Base-by-base conservation (phyloP, 257 asterid species). In the Nicotiana undulata region DNA sequence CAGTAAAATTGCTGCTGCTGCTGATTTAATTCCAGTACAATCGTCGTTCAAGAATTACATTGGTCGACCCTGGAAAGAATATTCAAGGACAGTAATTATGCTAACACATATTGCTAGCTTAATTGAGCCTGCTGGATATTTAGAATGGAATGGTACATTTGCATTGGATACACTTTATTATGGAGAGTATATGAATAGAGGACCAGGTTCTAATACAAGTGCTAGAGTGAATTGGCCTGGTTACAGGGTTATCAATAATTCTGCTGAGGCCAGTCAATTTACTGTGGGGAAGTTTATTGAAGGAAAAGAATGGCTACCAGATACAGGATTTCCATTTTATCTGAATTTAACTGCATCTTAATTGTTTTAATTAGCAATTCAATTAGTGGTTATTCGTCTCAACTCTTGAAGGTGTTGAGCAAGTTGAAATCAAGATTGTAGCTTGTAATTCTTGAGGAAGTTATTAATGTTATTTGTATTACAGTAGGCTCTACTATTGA, bases 21-120 rank as follows among this genome's bases (percentile, higher is more conserved):
- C 98, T 3, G 99, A 96, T 55, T 55, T 94, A 29, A 80, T 96
- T 55, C 98, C 98, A 0, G 98, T 96, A 0, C 78, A 89, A 9
- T 82, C 96, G 7, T 84, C 90, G 4, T 92, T 94, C 81, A 40
- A 68, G 13, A 84, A 90, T 1, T 96, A 89, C 40, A 85, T 96
- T 4, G 99, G 99, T 17, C 91, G 99, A 63, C 99, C 99, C 2
- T 96, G 99, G 99, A 92, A 85, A 75, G 86, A 56, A 65, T 91
- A 90, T 61, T 96, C 98, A 0, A 81, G 98, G 67, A 96, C 99
- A 0, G 98, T 92, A 9, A 83, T 84, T 80, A 87, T 96, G 85
- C 81, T 81, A 2, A 85, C 92, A 0, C 84, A 91, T 6, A 85
- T 96, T 56, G 95, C 89, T 8, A 63, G 66, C 2, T 87, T 94